Evolutionary conservation across 768 basidiomycete genomes (phyloP), one percentile per base, ranked within the genome.

Genomic region (Hemileccinum impolitum): DNA sequence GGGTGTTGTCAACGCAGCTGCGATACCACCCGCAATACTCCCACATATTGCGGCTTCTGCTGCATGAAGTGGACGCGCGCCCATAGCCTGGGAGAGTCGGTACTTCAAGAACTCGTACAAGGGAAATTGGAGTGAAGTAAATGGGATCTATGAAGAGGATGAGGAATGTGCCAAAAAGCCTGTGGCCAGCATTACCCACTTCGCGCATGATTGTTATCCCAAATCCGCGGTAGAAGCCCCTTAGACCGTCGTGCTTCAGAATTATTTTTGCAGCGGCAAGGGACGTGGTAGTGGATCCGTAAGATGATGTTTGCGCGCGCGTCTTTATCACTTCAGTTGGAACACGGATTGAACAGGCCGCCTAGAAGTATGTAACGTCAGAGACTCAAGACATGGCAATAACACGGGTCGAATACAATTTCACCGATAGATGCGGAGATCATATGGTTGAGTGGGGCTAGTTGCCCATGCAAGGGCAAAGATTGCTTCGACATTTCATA

Each of bases 281-380:
- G 0, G 89, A 90, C 0, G 86, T 84, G 26, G 77, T 78, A 14
- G 74, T 60, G 4, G 71, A 66, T 7, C 81, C 81, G 58, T 94
- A 94, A 10, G 79, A 80, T 15, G 86, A 85, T 0, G 93, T 93
- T 64, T 97, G 95, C 50, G 81, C 85, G 3, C 94, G 80, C 10
- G 91, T 94, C 67, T 98, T 98, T 70, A 97, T 87, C 26, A 98
- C 87, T 66, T 97, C 95, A 0, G 94, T 96, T 1, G 94, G 94
- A 3, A 98, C 94, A 41, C 94, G 87, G 43, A 98, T 80, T 45
- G 95, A 73, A 66, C 94, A 98, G 30, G 94, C 93, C 42, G 86
- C 79, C 87, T 90, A 64, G 9, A 47, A 51, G 30, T 21, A 23
- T 10, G 45, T 44, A 30, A 38, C 26, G 9, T 55, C 41, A 66